Base-by-base conservation (phyloP, 1,284 basidiomycete genomes). In the Ceratobasidium theobromae region DNA sequence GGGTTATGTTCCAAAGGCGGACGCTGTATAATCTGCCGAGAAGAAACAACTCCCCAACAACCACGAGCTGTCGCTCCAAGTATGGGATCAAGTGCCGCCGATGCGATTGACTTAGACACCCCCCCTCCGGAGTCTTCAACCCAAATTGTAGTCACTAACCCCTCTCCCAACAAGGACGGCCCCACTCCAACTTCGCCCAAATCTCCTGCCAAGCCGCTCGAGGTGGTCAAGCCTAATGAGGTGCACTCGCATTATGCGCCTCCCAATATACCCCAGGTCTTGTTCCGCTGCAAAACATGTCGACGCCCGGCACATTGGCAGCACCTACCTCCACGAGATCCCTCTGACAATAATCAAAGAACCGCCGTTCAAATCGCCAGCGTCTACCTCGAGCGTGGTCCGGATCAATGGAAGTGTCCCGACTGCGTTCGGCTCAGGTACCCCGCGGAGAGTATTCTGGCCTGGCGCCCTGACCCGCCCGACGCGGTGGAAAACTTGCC, bases 371-470 rank as follows among this genome's bases (percentile, higher is more conserved):
- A 83, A 3, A 77, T 87, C 28, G 89, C 87, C 14, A 71, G 73
- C 12, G 78, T 86, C 70, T 93, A 91, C 73, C 90, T 93, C 71
- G 68, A 76, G 1, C 35, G 23, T 49, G 60, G 27, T 4, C 33
- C 60, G 14, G 60, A 64, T 6, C 78, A 79, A n/a, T 95, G 91
- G 90, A 77, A 83, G 28, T 96, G 94, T 72, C 80, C 81, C 9
- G 87, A 93, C 71, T 97, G 94, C 73, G 76, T 79, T n/a, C 89
- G 86, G 6, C 95, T 83, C 75, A 78, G 79, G 11, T 87, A 87
- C 73, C 74, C 77, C 1, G 78, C 94, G n/a, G 93, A 97, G 75
- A 88, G 88, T 75, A 91, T 98, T 69, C 80, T 97, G 45, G 95
- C 93, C 0, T 98, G 95, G 95, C 82, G 93, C 38, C 88, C 91